Base-by-base conservation (phyloP, 192 early-diverging fungal species). In the Kickxella alabastrina region DNA sequence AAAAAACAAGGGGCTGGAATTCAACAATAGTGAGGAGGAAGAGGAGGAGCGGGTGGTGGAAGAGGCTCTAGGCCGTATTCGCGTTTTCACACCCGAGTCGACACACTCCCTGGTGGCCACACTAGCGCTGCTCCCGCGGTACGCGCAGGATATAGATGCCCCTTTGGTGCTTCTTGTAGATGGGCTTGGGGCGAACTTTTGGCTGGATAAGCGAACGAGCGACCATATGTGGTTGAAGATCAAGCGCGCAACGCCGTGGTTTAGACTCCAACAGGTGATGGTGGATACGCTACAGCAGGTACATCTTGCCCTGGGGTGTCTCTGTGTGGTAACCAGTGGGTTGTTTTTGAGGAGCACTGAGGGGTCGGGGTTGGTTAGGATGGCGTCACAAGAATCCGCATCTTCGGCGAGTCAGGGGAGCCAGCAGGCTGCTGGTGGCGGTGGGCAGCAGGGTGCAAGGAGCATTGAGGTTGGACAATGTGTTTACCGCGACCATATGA, bases 221-320 rank as follows among this genome's bases (percentile, higher is more conserved):
- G 22, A 60, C 18, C 37, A 43, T 26, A 24, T 62, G 22, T 34
- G 52, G 24, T 42, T 62, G 15, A 39, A 40, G 28, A 59, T 54
- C 56, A 44, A 38, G 29, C 59, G 56, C 17, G 71, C 64, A 3
- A 67, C 71, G 26, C 36, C 64, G 13, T 59, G 52, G 56, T 75
- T 75, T 52, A 64, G 71, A 4, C 38, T 53, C 13, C 71, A 75
- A 49, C 71, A 75, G 52, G 42, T 59, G 10, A 17, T 75, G 28
- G 59, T 67, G 1, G 71, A 67, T 26, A 61, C 62, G 22, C 35
- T 75, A 25, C 54, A 48, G 38, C 42, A 48, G 34, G 46, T 40
- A n/a, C 56, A 51, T 13, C 41, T 17, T 21, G 15, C 24, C 6
- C 17, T 67, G 50, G 43, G 21, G 31, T 63, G 64, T 28, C 35